These are phyloP conservation scores for Neurospora sp. DNA, from an alignment of 495 filamentous ascomycete species.

Conservation along the genomic window DNA sequence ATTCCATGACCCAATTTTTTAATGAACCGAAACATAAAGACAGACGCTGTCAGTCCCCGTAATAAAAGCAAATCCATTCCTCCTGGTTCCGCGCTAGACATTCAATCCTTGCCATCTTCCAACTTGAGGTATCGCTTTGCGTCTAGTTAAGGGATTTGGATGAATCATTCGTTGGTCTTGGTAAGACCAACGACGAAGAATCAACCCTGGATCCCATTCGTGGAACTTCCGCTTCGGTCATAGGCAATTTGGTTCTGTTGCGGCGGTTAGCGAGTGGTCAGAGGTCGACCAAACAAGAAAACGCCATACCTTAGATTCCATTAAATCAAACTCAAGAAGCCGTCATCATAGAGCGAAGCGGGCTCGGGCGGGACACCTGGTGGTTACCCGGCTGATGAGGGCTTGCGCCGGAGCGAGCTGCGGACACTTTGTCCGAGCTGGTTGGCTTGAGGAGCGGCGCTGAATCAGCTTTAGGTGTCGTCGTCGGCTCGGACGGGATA, in stretches of 20 bases:
- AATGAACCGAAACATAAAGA: background rate
- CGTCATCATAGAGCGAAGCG: conserved; percentile 51
- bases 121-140: background rate
- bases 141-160: background rate
- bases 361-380: conserved; percentile 43
- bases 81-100: background rate
- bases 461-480: conserved; percentile 23
- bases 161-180: background rate
- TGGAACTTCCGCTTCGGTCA: background rate
- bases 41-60: background rate
- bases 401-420: conserved; percentile 27
- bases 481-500: conserved; percentile 47
- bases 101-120: background rate
- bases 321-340: conserved; percentile 39
- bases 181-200: background rate
- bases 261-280: background rate
- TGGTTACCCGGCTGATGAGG: conserved; percentile 25
- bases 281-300: background rate
- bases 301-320: conserved; percentile 15
- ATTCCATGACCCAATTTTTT: background rate
- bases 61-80: background rate
- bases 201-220: background rate
- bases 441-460: conserved; percentile 23
- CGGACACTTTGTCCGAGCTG: conserved; percentile 27
- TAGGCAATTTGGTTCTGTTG: background rate